phyloP scores from a whole-genome alignment of 1,284 basidiomycete genomes.

The Rhodotorula glutinis region DNA sequence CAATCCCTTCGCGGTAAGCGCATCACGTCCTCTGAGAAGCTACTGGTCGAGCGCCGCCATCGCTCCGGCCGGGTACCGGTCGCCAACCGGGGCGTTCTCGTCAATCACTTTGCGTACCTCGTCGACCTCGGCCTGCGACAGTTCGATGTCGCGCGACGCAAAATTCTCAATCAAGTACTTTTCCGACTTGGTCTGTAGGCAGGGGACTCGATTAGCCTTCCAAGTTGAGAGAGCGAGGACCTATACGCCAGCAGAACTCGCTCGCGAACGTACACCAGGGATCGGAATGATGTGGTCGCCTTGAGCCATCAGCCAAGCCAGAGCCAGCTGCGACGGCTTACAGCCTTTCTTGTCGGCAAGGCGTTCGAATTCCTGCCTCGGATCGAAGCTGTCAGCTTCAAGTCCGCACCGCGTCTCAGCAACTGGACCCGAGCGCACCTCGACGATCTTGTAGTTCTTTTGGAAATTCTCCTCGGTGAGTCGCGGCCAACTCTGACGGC shows the following conservation, averaged over 20 bases:
- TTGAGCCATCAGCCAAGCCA: slow-evolving; percentile 62
- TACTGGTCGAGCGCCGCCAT: slow-evolving; percentile 9
- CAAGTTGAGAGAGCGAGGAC: too few relatives aligned
- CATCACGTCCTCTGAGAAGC: too few relatives aligned
- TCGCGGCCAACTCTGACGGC: slow-evolving; percentile 36
- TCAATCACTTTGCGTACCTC: slow-evolving; percentile 6
- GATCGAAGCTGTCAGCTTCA: slow-evolving; percentile 37
- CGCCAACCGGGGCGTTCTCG: background rate
- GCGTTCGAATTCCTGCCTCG: slow-evolving; percentile 52
- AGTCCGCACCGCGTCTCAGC: background rate
- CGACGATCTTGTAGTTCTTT: slow-evolving; percentile 53
- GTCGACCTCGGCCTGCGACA: background rate
- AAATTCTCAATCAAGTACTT: slow-evolving; percentile 32
- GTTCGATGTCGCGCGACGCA: slow-evolving; percentile 8
- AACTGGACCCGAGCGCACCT: background rate
- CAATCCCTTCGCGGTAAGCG: too few relatives aligned
- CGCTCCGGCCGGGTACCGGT: background rate
- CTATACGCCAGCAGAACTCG: too few relatives aligned
- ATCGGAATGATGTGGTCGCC: slow-evolving; percentile 54
- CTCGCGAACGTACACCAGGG: slow-evolving; percentile 30
- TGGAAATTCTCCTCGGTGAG: slow-evolving; percentile 54
- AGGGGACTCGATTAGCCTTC: too few relatives aligned
- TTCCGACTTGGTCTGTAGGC: slow-evolving; percentile 25
- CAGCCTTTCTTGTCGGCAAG: slow-evolving; percentile 55
- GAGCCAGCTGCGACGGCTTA: slow-evolving; percentile 57